Percentiles rank a stretch among this genome's conserved stretches.
Conservation (phyloP, 805 yeast species). For the Wickerhamomyces pijperi region DNA sequence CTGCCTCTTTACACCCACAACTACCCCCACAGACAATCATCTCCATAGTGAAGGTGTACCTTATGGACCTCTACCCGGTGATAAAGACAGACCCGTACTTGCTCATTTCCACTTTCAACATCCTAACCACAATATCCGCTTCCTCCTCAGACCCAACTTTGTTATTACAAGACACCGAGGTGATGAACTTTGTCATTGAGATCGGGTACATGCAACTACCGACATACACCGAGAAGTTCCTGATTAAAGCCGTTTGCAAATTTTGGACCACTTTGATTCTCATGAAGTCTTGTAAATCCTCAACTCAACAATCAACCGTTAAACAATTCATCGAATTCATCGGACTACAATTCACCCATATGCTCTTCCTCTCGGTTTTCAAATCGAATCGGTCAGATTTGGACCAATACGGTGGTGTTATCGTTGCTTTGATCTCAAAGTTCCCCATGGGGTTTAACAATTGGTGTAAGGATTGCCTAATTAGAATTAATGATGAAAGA, state of each 20-base stretch:
- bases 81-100: slow-evolving; percentile 49
- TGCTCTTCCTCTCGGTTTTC: slow-evolving; percentile 28
- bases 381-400: slow-evolving; percentile 47
- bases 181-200: slow-evolving; percentile 17
- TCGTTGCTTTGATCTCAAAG: slow-evolving; percentile 38
- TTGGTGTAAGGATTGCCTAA: slow-evolving; percentile 32
- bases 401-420: slow-evolving; percentile 42
- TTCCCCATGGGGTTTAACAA: slow-evolving; percentile 34
- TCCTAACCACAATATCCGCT: slow-evolving; percentile 39
- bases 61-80: slow-evolving; percentile 9
- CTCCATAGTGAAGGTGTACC: slow-evolving; percentile 10
- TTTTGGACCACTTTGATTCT: slow-evolving; percentile 41
- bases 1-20: no score
- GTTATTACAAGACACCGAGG: slow-evolving; percentile 24
- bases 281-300: slow-evolving; percentile 23
- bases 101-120: slow-evolving; percentile 37
- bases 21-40: slow-evolving; percentile 8
- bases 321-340: slow-evolving; percentile 20
- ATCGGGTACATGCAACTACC: slow-evolving; percentile 19
- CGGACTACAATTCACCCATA: slow-evolving; percentile 19
- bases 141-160: slow-evolving; percentile 39
- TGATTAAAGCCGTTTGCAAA: slow-evolving; percentile 36
- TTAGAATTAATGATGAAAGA: slow-evolving; percentile 20
- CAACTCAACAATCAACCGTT: slow-evolving; percentile 32
- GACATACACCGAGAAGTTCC: slow-evolving; percentile 35